Percentiles rank a stretch among this genome's conserved stretches.
Conservation (phyloP, 306 rosid species). For the Luffa acutangula region DNA sequence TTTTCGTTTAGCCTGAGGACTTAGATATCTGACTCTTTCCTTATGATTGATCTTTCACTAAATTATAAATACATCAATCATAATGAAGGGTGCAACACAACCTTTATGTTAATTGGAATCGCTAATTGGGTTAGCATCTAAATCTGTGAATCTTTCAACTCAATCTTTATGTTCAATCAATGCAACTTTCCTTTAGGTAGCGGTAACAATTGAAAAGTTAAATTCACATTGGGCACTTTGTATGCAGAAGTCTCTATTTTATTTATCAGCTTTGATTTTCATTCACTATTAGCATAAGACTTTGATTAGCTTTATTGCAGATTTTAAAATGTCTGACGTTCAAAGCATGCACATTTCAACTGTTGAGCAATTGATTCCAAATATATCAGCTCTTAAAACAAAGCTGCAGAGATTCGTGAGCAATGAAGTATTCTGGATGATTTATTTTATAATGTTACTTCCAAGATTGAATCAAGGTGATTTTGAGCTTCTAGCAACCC, state of each 20-base stretch:
- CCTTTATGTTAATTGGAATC: neutral
- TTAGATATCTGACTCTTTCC: neutral
- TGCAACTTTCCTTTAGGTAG: neutral
- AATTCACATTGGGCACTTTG: neutral
- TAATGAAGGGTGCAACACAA: neutral
- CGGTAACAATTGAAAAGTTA: neutral
- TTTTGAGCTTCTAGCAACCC: slow-evolving; percentile 52
- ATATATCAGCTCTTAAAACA: slow-evolving; percentile 43
- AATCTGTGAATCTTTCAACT: neutral
- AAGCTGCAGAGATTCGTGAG: slow-evolving; percentile 54
- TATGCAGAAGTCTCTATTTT: neutral
- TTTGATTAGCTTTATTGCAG: slow-evolving; percentile 28
- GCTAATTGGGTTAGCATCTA: neutral
- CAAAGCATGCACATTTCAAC: slow-evolving; percentile 62
- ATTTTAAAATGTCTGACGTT: slow-evolving; percentile 58
- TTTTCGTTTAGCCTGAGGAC: neutral
- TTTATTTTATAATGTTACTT: slow-evolving; percentile 69
- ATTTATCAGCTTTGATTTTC: neutral
- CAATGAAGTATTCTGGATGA: slow-evolving; percentile 74
- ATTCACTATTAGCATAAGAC: neutral
- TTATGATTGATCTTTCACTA: neutral
- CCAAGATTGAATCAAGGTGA: slow-evolving; percentile 58
- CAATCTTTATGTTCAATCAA: neutral
- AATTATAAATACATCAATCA: neutral
- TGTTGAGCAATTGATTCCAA: slow-evolving; percentile 57